A percentile compares a stretch with the other conserved stretches of the same genome.
phyloP scores from a whole-genome alignment of 2,329 filamentous ascomycete species.

The Calonectria pauciramosa region DNA sequence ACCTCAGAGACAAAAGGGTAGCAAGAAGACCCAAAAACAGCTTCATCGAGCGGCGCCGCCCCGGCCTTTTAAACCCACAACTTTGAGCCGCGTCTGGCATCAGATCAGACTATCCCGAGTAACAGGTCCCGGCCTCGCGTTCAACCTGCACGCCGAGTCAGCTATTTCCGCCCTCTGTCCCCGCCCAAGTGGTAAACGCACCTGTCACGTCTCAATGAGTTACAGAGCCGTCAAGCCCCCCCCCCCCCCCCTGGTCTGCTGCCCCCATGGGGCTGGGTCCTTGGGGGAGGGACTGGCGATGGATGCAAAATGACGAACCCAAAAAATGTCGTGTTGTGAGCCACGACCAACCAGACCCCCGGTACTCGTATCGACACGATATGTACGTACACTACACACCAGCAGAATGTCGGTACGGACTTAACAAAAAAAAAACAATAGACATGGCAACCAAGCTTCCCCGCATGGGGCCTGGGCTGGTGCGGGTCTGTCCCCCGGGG shows the following conservation, averaged over 20 bases:
- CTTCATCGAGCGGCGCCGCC: conserved; percentile 4
- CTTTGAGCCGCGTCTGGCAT: neutral
- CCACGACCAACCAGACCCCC: neutral
- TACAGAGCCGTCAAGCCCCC: neutral
- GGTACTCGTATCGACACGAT: neutral
- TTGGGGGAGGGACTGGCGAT: neutral
- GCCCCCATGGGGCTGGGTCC: neutral
- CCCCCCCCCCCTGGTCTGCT: neutral
- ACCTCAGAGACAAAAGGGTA: neutral
- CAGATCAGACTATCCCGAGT: neutral
- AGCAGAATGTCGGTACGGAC: neutral
- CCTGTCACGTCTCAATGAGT: conserved; percentile 15
- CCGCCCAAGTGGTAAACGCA: conserved; percentile 18
- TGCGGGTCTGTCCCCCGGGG: neutral
- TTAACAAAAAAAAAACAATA: neutral
- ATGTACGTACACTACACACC: neutral
- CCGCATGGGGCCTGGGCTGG: conserved; percentile 12
- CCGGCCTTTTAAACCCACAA: conserved; percentile 17
- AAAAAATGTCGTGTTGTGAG: neutral
- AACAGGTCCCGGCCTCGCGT: neutral
- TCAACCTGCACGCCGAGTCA: neutral
- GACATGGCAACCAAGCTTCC: conserved; percentile 3
- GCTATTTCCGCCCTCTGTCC: neutral
- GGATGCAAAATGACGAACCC: neutral
- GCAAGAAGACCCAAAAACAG: neutral